phyloP scores from a whole-genome alignment of 2,329 filamentous ascomycete species.

The Pyrenophora teres region DNA sequence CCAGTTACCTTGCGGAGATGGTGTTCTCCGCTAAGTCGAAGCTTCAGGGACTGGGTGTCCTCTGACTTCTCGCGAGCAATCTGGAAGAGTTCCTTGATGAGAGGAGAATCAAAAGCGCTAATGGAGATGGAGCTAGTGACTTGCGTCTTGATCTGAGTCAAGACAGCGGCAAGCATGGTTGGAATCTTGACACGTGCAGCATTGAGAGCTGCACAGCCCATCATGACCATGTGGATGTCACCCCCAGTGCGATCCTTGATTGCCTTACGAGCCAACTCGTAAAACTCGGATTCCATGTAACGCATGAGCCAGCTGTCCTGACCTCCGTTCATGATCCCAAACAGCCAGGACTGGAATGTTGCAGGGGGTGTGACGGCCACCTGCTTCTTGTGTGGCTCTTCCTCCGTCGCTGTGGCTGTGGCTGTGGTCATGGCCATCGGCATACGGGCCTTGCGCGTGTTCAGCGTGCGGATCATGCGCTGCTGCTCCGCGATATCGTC shows the following conservation, averaged over 20 bases:
- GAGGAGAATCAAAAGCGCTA: neutral
- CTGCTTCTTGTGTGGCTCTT: neutral
- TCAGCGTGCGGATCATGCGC: too few relatives aligned
- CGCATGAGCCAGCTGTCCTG: slow-evolving; percentile 4
- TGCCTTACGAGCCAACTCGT: neutral
- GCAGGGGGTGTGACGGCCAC: neutral
- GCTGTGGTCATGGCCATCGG: too few relatives aligned
- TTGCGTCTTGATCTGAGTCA: slow-evolving; percentile 7
- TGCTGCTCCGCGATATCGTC: too few relatives aligned
- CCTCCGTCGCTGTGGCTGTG: neutral
- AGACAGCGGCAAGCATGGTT: neutral
- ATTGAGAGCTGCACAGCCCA: slow-evolving; percentile 5
- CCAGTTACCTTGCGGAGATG: neutral
- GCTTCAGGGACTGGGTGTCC: neutral
- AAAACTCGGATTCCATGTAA: slow-evolving; percentile 6
- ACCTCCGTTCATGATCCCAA: slow-evolving; percentile 4
- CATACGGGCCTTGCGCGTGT: too few relatives aligned
- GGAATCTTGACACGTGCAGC: slow-evolving; percentile 3
- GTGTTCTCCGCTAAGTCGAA: slow-evolving; percentile 4
- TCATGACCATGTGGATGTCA: slow-evolving; percentile 4
- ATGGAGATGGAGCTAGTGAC: slow-evolving; percentile 7
- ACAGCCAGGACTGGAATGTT: slow-evolving; percentile 8
- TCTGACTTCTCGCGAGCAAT: slow-evolving; percentile 1
- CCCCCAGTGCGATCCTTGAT: neutral
- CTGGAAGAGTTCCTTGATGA: neutral